phyloP scores from a whole-genome alignment of 345 rosid species.

The Passiflora organensis region DNA sequence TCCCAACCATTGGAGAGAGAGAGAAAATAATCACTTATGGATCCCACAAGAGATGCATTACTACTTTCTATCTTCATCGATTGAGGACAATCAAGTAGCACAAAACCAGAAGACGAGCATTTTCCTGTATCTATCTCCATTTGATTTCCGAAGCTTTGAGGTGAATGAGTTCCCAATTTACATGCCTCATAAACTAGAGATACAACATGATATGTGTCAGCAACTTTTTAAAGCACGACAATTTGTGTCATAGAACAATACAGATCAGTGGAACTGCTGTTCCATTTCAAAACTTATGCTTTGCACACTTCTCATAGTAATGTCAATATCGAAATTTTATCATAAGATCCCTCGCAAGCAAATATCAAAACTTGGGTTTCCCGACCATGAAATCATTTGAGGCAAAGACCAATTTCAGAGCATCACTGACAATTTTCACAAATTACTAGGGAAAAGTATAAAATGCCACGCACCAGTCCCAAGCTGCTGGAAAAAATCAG shows the following conservation, averaged over 20 bases:
- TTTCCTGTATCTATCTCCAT: constrained; percentile 79
- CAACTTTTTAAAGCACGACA: not conserved
- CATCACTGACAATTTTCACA: not conserved
- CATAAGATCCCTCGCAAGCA: too few relatives aligned
- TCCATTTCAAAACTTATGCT: not conserved
- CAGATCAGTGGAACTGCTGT: not conserved
- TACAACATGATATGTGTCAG: constrained; percentile 2
- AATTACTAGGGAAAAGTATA: not conserved
- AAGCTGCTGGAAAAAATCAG: constrained; percentile 95
- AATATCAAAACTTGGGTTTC: too few relatives aligned
- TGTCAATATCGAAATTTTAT: too few relatives aligned
- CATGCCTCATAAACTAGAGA: constrained; percentile 82
- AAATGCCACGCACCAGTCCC: constrained; percentile 67
- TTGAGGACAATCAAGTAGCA: constrained; percentile 91
- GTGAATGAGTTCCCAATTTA: constrained; percentile 88
- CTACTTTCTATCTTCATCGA: constrained; percentile 97
- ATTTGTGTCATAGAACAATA: not conserved
- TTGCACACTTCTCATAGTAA: too few relatives aligned
- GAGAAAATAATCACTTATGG: constrained; percentile 93
- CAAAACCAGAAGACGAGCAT: constrained; percentile 67
- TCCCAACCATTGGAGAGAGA: constrained; percentile 99
- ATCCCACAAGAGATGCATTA: constrained; percentile 88
- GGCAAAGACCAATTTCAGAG: not conserved
- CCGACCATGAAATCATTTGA: not conserved
- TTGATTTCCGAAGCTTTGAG: constrained; percentile 73